These are phyloP conservation scores for Flaveria trinervia DNA, from an alignment of 129 eudicot species.

Conservation along the genomic window DNA sequence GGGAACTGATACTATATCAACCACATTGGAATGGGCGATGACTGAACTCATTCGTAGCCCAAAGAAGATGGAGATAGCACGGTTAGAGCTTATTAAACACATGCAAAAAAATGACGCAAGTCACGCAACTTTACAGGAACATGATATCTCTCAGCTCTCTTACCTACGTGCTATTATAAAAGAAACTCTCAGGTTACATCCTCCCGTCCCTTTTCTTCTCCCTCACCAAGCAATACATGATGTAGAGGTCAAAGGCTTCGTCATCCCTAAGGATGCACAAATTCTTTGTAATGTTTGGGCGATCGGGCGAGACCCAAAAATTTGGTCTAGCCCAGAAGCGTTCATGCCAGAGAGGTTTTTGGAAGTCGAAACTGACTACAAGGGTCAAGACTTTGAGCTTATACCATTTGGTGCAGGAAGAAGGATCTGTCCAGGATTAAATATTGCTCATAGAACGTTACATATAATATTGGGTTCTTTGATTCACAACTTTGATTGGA, in stretches of 20 bases:
- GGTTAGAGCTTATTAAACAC: not conserved
- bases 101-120: not conserved
- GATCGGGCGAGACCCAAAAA: not conserved
- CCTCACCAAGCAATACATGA: constrained; percentile 8
- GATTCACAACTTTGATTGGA: constrained; percentile 7
- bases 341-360: constrained; percentile 14
- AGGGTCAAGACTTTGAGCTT: not conserved
- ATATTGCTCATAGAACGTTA: constrained; percentile 15
- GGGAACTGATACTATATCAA: constrained; percentile 3
- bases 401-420: constrained; percentile 11
- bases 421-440: constrained; percentile 5
- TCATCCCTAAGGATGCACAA: constrained; percentile 7
- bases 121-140: not conserved
- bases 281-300: constrained; percentile 14
- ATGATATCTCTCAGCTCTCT: not conserved
- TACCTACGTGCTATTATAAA: not conserved
- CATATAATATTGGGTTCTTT: not conserved
- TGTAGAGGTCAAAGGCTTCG: not conserved
- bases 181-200: not conserved
- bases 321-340: not conserved
- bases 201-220: constrained; percentile 8
- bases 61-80: not conserved
- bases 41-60: constrained; percentile 6
- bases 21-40: constrained; percentile 16
- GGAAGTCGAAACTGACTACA: not conserved